Percentiles rank a stretch among this genome's conserved stretches.
phyloP scores from a whole-genome alignment of 148 eudicot genomes.

The Cornus suecica region DNA sequence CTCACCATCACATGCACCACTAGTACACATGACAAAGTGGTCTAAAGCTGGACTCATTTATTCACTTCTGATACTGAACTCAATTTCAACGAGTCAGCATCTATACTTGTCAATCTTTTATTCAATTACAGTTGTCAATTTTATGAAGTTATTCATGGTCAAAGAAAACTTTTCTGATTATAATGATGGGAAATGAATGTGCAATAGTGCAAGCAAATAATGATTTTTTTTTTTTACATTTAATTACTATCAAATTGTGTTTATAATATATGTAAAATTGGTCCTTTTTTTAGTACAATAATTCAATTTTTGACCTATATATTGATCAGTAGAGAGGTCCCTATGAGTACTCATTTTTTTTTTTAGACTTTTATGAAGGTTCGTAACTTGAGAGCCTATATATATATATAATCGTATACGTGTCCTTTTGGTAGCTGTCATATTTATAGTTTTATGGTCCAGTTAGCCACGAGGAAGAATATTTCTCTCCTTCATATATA shows the following conservation, averaged over 20 bases:
- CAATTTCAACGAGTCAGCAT: not conserved
- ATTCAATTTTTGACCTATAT: too few species aligned
- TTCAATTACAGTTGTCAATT: too few species aligned
- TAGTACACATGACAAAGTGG: not conserved
- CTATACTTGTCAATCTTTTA: too few species aligned
- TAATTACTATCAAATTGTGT: too few species aligned
- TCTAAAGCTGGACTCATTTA: constrained; percentile 10
- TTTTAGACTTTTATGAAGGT: not conserved
- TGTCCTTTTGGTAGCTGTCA: constrained; percentile 16
- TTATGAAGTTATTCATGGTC: too few species aligned
- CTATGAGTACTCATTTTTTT: not conserved
- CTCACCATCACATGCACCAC: not conserved
- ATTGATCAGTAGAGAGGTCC: not conserved
- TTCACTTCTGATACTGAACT: not conserved
- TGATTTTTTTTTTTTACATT: too few species aligned
- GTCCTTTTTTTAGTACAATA: too few species aligned
- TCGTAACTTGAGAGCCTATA: not conserved
- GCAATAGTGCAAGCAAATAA: too few species aligned
- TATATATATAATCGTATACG: not conserved
- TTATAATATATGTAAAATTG: too few species aligned
- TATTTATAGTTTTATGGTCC: constrained; percentile 10
- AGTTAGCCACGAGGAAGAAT: not conserved
- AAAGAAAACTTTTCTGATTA: too few species aligned
- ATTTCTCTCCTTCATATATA: not conserved
- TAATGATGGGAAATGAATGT: too few species aligned